Evolutionary conservation across 2,329 filamentous ascomycete species (phyloP), one percentile per base, ranked within the genome.

Genomic region (Claviceps spartinae): DNA sequence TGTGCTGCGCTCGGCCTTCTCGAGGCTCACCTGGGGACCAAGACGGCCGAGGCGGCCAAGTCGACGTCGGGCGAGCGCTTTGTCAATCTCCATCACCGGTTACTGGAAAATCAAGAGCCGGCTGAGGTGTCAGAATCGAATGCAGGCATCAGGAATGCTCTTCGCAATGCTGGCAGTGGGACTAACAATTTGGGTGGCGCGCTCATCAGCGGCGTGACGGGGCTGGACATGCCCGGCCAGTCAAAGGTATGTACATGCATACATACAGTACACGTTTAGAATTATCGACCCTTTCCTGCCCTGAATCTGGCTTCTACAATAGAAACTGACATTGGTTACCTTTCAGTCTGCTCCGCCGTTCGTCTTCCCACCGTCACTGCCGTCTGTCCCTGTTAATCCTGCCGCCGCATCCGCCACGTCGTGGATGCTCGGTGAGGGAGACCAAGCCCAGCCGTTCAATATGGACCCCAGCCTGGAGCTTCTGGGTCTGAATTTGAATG

Each of bases 11-110:
- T 76, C 26, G 79, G 78, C 3, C 68, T 82, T 9, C 67, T 82
- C 24, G 77, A 82, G 62, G 75, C 77, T 0, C 78, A 82, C 54
- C 66, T 82, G 14, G 77, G 75, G 30, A 72, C 72, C 53, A 81
- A 81, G 66, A 73, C 77, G 7, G 61, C 73, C 16, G 76, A 80
- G 56, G 69, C 69, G 7, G 78, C 79, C 52, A 81, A 81, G 63
- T 77, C 77, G 4, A 73, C 74, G 5, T 77, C 77, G 3, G 77
- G 78, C 1, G 77, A 82, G 64, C 68, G 77, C 18, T 81, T 82
- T 58, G 73, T 82, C 57, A 73, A 72, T 53, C 65, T 82, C 34
- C 77, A 82, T 62, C 78, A 77, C 59, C 75, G 74, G 58, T 68
- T 82, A 50, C 62, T 79, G 22, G 74, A 75, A 3, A 75, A 76